Percentiles rank a stretch among this genome's conserved stretches.
Conservation (phyloP, 2,329 filamentous ascomycete species). For the Colletotrichum filicis region DNA sequence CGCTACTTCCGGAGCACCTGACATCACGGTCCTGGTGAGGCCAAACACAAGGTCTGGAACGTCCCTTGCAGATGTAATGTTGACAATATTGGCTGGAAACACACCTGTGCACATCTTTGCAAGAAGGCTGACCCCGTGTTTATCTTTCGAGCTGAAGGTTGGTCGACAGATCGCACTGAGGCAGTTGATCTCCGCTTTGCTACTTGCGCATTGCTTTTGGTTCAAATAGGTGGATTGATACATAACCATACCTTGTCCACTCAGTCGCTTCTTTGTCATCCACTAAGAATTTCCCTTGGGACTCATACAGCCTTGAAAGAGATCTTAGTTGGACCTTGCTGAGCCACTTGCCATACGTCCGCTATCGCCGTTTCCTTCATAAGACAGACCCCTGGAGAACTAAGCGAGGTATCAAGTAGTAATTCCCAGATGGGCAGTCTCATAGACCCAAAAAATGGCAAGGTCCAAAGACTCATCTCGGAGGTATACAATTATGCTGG, state of each 20-base stretch:
- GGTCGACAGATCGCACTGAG: not conserved
- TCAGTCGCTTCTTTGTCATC: not conserved
- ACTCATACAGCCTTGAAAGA: too few relatives aligned
- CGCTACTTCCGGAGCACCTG: constrained; percentile 1
- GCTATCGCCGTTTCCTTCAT: too few relatives aligned
- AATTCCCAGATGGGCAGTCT: too few relatives aligned
- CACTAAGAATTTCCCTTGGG: not conserved
- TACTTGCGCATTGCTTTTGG: not conserved
- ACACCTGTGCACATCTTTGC: constrained; percentile 1
- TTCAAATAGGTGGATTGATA: not conserved
- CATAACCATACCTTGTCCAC: too few relatives aligned
- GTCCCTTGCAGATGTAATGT: not conserved
- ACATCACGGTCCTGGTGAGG: constrained; percentile 23
- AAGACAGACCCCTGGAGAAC: too few relatives aligned
- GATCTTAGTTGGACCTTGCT: too few relatives aligned
- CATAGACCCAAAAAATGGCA: too few relatives aligned
- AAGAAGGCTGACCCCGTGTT: constrained; percentile 3
- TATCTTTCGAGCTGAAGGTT: not conserved
- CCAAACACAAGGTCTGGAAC: constrained; percentile 18
- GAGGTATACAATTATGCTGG: too few relatives aligned
- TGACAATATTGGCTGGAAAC: not conserved
- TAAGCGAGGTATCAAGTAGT: too few relatives aligned
- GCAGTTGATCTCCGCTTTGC: not conserved
- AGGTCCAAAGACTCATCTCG: too few relatives aligned
- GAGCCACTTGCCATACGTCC: too few relatives aligned